phyloP scores from a whole-genome alignment of 495 filamentous ascomycete species.

The Penicillium silybi region DNA sequence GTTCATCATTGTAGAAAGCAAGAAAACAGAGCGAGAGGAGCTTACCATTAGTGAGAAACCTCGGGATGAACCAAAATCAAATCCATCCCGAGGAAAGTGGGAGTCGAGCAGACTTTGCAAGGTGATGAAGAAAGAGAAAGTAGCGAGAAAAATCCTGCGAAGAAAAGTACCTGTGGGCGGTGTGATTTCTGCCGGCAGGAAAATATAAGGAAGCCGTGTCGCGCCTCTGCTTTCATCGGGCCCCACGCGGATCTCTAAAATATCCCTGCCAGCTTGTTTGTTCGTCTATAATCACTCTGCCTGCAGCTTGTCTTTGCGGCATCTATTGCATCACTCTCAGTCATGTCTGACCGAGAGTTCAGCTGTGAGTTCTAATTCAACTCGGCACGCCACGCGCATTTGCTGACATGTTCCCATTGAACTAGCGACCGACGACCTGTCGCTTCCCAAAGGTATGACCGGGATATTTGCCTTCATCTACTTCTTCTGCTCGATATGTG shows the following conservation, averaged over 20 bases:
- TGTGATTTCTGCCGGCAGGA: constrained; percentile 29
- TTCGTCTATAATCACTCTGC: constrained; percentile 1
- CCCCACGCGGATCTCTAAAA: constrained; percentile 17
- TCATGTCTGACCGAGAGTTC: constrained; percentile 91
- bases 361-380: constrained; percentile 53
- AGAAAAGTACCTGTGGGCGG: constrained; percentile 30
- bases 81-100: constrained; percentile 7
- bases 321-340: constrained; percentile 14
- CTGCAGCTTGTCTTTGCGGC: background rate
- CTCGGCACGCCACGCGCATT: constrained; percentile 14
- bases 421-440: constrained; percentile 83
- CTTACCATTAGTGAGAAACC: constrained; percentile 37
- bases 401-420: constrained; percentile 19
- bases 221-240: constrained; percentile 12
- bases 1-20: constrained; percentile 67
- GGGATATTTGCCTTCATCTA: background rate
- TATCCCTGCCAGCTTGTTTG: constrained; percentile 1
- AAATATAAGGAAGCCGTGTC: constrained; percentile 18
- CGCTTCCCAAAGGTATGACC: constrained; percentile 80
- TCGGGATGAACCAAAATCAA: constrained; percentile 11
- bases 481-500: background rate
- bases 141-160: constrained; percentile 22
- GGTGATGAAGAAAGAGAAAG: constrained; percentile 20
- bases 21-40: constrained; percentile 12
- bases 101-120: background rate